Conservation (phyloP, 495 filamentous ascomycete genomes). For the Podospora sp. region DNA sequence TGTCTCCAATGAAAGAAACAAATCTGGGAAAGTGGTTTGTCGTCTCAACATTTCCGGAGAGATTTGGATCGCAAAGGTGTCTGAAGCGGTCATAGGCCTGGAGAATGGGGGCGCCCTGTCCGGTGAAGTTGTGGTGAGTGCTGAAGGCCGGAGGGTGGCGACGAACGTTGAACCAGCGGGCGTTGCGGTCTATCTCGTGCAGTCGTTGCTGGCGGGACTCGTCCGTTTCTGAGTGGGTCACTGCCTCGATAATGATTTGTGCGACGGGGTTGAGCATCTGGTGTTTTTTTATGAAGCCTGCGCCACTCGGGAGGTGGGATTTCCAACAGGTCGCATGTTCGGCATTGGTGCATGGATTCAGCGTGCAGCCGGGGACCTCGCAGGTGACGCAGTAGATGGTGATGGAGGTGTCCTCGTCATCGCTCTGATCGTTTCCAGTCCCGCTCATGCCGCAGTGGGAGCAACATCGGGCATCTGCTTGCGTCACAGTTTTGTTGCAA, state of each 20-base stretch:
- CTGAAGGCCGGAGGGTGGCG: neutral
- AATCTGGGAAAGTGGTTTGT: neutral
- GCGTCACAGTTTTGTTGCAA: neutral
- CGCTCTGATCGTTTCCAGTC: neutral
- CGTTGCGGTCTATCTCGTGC: neutral
- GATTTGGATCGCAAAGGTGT: neutral
- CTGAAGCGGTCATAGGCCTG: neutral
- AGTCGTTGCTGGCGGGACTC: neutral
- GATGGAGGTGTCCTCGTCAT: neutral
- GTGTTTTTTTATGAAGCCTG: neutral
- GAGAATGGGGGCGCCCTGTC: neutral
- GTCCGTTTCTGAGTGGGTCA: neutral
- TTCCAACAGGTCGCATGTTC: neutral
- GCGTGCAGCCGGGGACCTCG: neutral
- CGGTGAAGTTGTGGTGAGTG: neutral
- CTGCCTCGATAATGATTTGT: neutral
- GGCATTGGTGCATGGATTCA: neutral
- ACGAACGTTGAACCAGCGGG: neutral
- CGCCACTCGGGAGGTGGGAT: neutral
- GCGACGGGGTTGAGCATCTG: neutral
- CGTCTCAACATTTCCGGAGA: neutral
- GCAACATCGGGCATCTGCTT: neutral
- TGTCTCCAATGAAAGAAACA: neutral
- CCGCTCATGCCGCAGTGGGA: neutral
- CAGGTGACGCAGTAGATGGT: neutral